A percentile compares a stretch with the other conserved stretches of the same genome.
Evolutionary conservation across 2,329 filamentous ascomycete species (phyloP).

Genomic region (Scedosporium aurantiacum): DNA sequence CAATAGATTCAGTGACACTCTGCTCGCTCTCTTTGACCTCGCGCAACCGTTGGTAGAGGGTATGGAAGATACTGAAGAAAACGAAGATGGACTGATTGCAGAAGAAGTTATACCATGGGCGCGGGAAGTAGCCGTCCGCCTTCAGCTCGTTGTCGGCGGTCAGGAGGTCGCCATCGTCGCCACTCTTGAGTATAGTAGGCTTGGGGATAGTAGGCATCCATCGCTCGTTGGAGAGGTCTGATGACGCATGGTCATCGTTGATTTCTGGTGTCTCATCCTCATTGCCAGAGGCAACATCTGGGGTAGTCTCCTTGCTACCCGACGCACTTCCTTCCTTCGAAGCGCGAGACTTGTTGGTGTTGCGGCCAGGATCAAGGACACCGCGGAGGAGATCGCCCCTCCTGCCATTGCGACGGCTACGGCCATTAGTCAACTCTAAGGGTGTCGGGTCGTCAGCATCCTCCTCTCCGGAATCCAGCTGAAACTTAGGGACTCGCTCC

Average conservation of each 20-base stretch:
- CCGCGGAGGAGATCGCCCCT: constrained; percentile 74
- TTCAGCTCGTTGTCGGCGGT: constrained; percentile 54
- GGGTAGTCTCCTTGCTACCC: constrained; percentile 79
- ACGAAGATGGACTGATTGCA: constrained; percentile 85
- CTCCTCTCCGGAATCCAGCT: constrained; percentile 62
- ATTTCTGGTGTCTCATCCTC: constrained; percentile 65
- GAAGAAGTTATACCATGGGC: constrained; percentile 80
- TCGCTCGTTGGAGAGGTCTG: constrained; percentile 54
- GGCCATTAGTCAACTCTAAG: constrained; percentile 58
- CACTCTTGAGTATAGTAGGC: constrained; percentile 39
- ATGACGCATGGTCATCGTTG: constrained; percentile 42
- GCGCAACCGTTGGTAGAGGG: constrained; percentile 74
- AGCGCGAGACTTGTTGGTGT: constrained; percentile 50
- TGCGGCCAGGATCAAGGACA: constrained; percentile 68
- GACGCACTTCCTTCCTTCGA: constrained; percentile 75
- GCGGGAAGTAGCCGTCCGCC: constrained; percentile 70
- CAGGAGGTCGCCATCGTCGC: constrained; percentile 40
- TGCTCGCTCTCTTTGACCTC: constrained; percentile 73
- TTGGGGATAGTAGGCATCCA: constrained; percentile 53
- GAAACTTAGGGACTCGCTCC: constrained; percentile 55
- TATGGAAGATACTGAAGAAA: constrained; percentile 88
- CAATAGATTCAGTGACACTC: constrained; percentile 62
- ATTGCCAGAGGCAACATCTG: constrained; percentile 65
- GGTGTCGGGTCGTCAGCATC: constrained; percentile 64
- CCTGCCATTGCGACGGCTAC: constrained; percentile 60